Evolutionary conservation across 164 flowering plant genomes (phyloP), one percentile per base, ranked within the genome.

Genomic region (Aristolochia californica): DNA sequence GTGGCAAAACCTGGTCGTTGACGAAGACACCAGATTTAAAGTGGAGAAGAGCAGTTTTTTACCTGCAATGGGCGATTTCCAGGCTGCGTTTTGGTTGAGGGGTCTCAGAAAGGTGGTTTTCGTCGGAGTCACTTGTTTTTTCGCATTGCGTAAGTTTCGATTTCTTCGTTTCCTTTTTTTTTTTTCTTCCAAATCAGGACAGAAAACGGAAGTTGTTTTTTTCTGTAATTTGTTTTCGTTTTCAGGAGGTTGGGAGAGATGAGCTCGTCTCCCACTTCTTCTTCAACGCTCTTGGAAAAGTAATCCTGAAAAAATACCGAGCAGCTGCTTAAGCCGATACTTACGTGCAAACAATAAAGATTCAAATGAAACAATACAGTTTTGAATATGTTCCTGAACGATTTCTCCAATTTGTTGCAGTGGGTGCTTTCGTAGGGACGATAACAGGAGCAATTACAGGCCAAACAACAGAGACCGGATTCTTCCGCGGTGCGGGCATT

Each of bases 401-500:
- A 27, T 15, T 51, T 55, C 43, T 34, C 18, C 20, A 14, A 17
- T 20, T 47, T 47, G 50, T 47, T 75, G 69, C 61, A 85, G 96
- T 83, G 60, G 91, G 96, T 21, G 80, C 78, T 20, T 2, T 71
- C 1, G 71, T 83, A n/a, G 96, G 93, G 58, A 47, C 62, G 18
- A 55, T 80, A 25, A 59, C 71, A 10, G 93, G 96, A 44, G 89
- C 93, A 18, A 48, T 83, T 7, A 77, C 73, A 44, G 96, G 93
- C 13, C 90, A 82, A 59, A 85, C 83, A 0, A 83, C 85, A 5
- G 90, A 82, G 63, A 80, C 83, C 13, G 93, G 96, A 55, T 66
- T 82, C 21, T 20, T 69, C 8, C 78, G 78, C 11, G 93, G 96
- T 21, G 77, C 83, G 0, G 78, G 74, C 23, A 75, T 83, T 4